phyloP scores from a whole-genome alignment of 441 rosid species.

The Aleurites moluccanus region DNA sequence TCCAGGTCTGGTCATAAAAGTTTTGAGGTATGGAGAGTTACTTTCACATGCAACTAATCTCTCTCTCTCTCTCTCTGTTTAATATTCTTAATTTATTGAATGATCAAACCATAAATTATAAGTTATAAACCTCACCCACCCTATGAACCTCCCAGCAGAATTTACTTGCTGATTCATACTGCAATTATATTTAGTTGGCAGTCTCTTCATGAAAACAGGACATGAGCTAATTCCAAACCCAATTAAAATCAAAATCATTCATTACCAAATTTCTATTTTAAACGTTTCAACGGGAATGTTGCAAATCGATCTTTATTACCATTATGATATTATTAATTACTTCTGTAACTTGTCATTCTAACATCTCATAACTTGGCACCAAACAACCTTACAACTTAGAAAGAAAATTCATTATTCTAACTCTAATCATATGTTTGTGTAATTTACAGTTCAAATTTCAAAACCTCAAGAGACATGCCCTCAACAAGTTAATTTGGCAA shows the following conservation, averaged over 20 bases:
- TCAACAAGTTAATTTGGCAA: too few species aligned
- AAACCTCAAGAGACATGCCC: too few species aligned
- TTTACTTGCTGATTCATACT: conserved; percentile 16
- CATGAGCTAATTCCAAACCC: conserved; percentile 12
- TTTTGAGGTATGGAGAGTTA: background rate
- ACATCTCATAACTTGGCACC: too few species aligned
- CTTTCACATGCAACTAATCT: background rate
- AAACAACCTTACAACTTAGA: too few species aligned
- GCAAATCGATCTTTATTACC: conserved; percentile 24
- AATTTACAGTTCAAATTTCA: too few species aligned
- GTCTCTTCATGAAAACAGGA: conserved; percentile 24
- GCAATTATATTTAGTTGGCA: conserved; percentile 25
- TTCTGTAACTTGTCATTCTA: conserved; percentile 24
- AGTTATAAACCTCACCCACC: conserved; percentile 2
- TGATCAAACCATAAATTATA: conserved; percentile 26
- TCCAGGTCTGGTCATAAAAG: too few species aligned
- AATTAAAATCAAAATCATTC: background rate
- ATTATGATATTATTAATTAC: conserved; percentile 24
- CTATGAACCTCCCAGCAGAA: conserved; percentile 5
- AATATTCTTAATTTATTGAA: background rate
- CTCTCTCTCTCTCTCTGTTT: background rate
- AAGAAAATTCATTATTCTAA: too few species aligned
- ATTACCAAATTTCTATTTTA: conserved; percentile 1
- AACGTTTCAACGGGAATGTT: conserved; percentile 5
- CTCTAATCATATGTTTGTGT: too few species aligned